These are phyloP conservation scores for Coprinopsis cinerea DNA, from an alignment of 768 basidiomycete species.

Conservation along the genomic window DNA sequence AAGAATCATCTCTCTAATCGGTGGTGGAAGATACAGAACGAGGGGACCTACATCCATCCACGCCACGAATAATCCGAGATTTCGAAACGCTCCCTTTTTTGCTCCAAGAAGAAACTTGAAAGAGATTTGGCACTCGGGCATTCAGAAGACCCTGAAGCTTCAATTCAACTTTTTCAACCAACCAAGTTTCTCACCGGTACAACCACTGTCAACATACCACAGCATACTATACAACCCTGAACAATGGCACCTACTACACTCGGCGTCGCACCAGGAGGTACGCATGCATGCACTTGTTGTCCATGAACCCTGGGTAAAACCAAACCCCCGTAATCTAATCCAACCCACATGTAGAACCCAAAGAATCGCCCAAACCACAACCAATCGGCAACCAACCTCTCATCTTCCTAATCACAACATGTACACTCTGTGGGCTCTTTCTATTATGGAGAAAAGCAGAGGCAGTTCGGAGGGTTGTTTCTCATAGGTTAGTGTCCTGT, in stretches of 20 bases:
- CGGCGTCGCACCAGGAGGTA: constrained; percentile 10
- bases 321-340: neutral
- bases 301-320: neutral
- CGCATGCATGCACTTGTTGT: neutral
- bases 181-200: too few relatives aligned
- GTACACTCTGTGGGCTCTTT: constrained; percentile 51
- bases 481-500: neutral
- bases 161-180: too few relatives aligned
- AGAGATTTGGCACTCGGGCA: too few relatives aligned
- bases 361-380: constrained; percentile 52
- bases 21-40: too few relatives aligned
- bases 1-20: too few relatives aligned
- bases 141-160: too few relatives aligned
- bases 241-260: neutral
- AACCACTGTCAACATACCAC: neutral
- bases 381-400: constrained; percentile 54
- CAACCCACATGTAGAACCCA: too few relatives aligned
- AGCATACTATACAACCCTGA: neutral
- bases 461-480: constrained; percentile 49
- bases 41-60: too few relatives aligned
- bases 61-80: too few relatives aligned
- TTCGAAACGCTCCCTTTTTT: too few relatives aligned
- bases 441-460: constrained; percentile 60
- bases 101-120: too few relatives aligned
- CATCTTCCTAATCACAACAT: constrained; percentile 52